These are phyloP conservation scores for Boletus rex-veris DNA, from an alignment of 768 basidiomycete species.

Conservation along the genomic window DNA sequence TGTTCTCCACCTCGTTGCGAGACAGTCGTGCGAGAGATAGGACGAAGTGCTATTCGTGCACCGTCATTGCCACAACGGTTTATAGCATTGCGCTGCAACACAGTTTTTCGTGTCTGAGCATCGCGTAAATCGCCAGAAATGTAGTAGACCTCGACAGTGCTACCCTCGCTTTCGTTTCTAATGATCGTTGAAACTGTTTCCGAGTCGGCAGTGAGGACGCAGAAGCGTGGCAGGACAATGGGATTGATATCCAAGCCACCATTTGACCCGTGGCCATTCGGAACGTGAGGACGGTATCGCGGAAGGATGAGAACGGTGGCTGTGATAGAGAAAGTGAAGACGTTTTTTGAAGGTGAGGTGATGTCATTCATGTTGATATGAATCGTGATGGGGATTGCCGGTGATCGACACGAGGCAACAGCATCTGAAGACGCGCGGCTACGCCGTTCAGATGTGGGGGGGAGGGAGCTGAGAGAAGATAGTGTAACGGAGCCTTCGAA, in stretches of 20 bases:
- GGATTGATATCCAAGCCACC: constrained; percentile 41
- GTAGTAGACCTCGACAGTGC: constrained; percentile 60
- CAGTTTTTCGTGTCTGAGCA: constrained; percentile 60
- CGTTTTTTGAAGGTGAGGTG: constrained; percentile 57
- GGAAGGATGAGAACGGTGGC: constrained; percentile 64
- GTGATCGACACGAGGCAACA: constrained; percentile 35
- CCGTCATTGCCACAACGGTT: constrained; percentile 63
- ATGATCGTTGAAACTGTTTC: constrained; percentile 58
- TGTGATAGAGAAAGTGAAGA: constrained; percentile 61
- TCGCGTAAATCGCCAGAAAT: constrained; percentile 55
- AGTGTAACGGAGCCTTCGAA: constrained; percentile 53
- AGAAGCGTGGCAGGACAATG: constrained; percentile 65
- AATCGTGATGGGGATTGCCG: constrained; percentile 62
- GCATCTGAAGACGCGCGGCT: constrained; percentile 39
- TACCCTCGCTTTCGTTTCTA: constrained; percentile 53
- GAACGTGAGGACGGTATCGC: constrained; percentile 30
- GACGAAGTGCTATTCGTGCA: constrained; percentile 53
- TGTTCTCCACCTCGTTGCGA: constrained; percentile 21
- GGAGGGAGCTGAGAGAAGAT: constrained; percentile 39
- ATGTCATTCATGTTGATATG: constrained; percentile 82
- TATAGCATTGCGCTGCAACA: constrained; percentile 55
- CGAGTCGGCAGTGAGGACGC: constrained; percentile 61
- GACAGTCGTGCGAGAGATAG: constrained; percentile 26
- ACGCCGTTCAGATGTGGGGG: constrained; percentile 30
- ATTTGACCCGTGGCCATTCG: constrained; percentile 22